Evolutionary conservation across 768 basidiomycete genomes (phyloP).

Genomic region (Crassisporium funariophilum): DNA sequence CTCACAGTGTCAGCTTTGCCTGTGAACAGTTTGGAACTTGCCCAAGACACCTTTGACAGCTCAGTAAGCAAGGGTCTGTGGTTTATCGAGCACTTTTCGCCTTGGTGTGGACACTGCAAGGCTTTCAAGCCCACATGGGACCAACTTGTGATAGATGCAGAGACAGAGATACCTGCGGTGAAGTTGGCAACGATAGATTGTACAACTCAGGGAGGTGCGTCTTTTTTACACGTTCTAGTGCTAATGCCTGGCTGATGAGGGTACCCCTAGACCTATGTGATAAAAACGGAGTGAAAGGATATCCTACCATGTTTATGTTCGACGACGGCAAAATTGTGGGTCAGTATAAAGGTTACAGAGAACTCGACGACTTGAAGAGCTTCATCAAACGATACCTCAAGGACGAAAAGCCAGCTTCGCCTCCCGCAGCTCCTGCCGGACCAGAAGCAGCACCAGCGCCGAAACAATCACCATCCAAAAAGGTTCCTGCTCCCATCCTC

Average conservation of each 20-base stretch:
- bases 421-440: slow-evolving; percentile 14
- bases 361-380: slow-evolving; percentile 51
- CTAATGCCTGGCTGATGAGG: not conserved
- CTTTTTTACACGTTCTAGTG: not conserved
- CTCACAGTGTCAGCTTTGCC: not conserved
- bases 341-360: slow-evolving; percentile 55
- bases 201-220: slow-evolving; percentile 26
- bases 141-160: slow-evolving; percentile 55
- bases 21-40: slow-evolving; percentile 38
- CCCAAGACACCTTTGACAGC: slow-evolving; percentile 58
- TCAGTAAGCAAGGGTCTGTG: slow-evolving; percentile 61
- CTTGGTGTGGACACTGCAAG: slow-evolving; percentile 81
- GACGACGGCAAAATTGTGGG: slow-evolving; percentile 63
- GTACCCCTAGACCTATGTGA: slow-evolving; percentile 72
- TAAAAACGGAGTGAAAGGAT: slow-evolving; percentile 66
- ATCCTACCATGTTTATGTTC: slow-evolving; percentile 79
- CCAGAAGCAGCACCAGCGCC: not conserved
- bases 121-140: slow-evolving; percentile 85
- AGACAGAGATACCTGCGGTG: slow-evolving; percentile 51
- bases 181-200: slow-evolving; percentile 65
- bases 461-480: not conserved
- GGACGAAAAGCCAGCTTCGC: slow-evolving; percentile 15
- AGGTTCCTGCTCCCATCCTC: slow-evolving; percentile 23
- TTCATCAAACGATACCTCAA: slow-evolving; percentile 53
- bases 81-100: slow-evolving; percentile 89